phyloP scores from a whole-genome alignment of 305 asterid genomes.

The Rubia balearica region DNA sequence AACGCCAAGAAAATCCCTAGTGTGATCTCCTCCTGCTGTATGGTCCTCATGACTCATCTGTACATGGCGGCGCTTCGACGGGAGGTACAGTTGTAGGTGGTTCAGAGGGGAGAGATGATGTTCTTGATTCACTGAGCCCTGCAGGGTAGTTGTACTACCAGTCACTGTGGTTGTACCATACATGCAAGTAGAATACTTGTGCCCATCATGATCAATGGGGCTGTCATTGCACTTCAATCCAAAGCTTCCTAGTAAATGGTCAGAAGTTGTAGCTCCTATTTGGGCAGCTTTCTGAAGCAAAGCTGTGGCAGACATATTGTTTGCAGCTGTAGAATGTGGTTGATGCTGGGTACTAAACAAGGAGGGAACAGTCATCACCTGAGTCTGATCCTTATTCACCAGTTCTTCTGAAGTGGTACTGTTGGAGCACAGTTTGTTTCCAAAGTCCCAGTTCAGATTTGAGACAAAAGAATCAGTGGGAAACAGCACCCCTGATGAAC shows the following conservation, averaged over 20 bases:
- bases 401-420: not conserved
- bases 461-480: slow-evolving; percentile 24
- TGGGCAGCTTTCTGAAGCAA: slow-evolving; percentile 80
- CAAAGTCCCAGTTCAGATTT: slow-evolving; percentile 49
- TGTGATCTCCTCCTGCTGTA: slow-evolving; percentile 23
- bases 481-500: slow-evolving; percentile 26
- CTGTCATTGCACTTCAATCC: too few species aligned
- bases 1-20: slow-evolving; percentile 42
- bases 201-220: slow-evolving; percentile 21
- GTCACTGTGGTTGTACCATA: slow-evolving; percentile 37
- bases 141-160: slow-evolving; percentile 31
- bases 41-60: slow-evolving; percentile 13
- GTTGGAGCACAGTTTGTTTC: slow-evolving; percentile 21
- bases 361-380: slow-evolving; percentile 41
- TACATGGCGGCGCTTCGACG: slow-evolving; percentile 26
- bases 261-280: slow-evolving; percentile 51
- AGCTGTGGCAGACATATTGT: slow-evolving; percentile 83
- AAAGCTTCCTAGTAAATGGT: slow-evolving; percentile 40
- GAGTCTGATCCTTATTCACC: slow-evolving; percentile 15
- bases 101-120: slow-evolving; percentile 25
- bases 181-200: slow-evolving; percentile 38
- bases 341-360: slow-evolving; percentile 47
- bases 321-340: slow-evolving; percentile 21
- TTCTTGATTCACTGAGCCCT: slow-evolving; percentile 32
- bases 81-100: slow-evolving; percentile 49